A percentile compares a stretch with the other conserved stretches of the same genome.
Evolutionary conservation across 495 filamentous ascomycete genomes (phyloP).

Genomic region (Penicillium cataractarum): DNA sequence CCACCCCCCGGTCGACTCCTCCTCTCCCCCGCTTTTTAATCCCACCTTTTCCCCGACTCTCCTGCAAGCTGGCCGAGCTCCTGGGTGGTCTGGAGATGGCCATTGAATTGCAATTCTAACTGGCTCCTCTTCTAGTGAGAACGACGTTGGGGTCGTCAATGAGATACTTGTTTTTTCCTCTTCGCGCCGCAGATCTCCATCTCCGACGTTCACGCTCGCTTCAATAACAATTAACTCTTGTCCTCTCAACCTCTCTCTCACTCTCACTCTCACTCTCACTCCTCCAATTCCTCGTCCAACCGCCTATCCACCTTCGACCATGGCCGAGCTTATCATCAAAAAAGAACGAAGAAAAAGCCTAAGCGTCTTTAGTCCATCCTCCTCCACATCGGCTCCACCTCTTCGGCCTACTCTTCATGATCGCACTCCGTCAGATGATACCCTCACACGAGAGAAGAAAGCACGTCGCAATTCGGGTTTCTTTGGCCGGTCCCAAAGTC

Average conservation of each 20-base stretch:
- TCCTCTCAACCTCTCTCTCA: background rate
- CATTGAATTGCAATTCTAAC: conserved; percentile 21
- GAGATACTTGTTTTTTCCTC: conserved; percentile 31
- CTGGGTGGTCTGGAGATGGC: conserved; percentile 6
- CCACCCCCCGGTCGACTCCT: background rate
- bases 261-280: background rate
- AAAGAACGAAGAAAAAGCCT: conserved; percentile 52
- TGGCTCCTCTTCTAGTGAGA: conserved; percentile 25
- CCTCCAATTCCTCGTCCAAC: background rate
- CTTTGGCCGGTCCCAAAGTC: conserved; percentile 40
- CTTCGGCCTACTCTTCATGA: conserved; percentile 33
- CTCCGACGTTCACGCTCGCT: conserved; percentile 4
- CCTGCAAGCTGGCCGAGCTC: background rate
- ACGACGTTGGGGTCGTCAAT: conserved; percentile 40
- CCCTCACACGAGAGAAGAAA: conserved; percentile 40
- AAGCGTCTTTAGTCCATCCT: conserved; percentile 43
- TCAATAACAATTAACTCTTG: background rate
- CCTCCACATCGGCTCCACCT: conserved; percentile 26
- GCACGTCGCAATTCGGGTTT: conserved; percentile 50
- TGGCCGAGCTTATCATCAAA: conserved; percentile 43
- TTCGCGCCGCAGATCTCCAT: conserved; percentile 15
- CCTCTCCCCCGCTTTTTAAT: conserved; percentile 15
- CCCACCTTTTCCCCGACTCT: background rate
- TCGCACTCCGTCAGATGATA: conserved; percentile 46
- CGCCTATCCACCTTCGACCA: conserved; percentile 19